These are phyloP conservation scores for Lomentospora prolificans DNA, from an alignment of 2,329 filamentous ascomycete species.

Conservation along the genomic window DNA sequence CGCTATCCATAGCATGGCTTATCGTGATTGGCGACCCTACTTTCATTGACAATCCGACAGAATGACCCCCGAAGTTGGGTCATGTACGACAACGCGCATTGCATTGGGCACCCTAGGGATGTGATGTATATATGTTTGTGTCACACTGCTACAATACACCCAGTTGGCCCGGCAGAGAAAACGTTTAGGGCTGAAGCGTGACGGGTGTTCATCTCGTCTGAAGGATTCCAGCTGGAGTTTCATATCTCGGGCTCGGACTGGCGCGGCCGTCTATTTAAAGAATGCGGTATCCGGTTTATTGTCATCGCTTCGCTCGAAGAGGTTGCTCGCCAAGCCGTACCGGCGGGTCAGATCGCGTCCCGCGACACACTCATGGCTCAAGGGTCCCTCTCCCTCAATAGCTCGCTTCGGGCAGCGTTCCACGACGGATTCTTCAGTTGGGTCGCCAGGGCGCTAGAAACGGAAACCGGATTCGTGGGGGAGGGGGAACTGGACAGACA, in stretches of 20 bases:
- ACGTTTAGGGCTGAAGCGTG: background rate
- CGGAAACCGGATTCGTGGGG: background rate
- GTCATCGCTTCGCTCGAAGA: background rate
- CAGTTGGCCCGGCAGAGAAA: background rate
- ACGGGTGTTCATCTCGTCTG: background rate
- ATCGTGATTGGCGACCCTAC: no score
- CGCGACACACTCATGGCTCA: background rate
- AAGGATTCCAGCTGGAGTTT: background rate
- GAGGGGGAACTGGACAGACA: no score
- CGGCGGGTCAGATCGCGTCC: background rate
- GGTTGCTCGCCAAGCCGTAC: background rate
- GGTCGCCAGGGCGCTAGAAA: background rate
- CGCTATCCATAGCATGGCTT: no score
- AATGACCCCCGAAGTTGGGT: no score
- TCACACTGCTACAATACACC: background rate
- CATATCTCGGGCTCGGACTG: background rate
- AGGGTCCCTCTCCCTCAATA: background rate
- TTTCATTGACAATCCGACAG: no score
- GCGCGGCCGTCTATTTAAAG: background rate
- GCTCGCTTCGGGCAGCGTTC: background rate
- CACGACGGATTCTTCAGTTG: background rate
- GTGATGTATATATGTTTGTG: no score
- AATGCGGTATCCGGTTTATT: background rate
- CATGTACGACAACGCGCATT: no score
- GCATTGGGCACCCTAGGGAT: no score